Conservation (phyloP, 2,329 filamentous ascomycete genomes). For the Alternaria triticimaculans region DNA sequence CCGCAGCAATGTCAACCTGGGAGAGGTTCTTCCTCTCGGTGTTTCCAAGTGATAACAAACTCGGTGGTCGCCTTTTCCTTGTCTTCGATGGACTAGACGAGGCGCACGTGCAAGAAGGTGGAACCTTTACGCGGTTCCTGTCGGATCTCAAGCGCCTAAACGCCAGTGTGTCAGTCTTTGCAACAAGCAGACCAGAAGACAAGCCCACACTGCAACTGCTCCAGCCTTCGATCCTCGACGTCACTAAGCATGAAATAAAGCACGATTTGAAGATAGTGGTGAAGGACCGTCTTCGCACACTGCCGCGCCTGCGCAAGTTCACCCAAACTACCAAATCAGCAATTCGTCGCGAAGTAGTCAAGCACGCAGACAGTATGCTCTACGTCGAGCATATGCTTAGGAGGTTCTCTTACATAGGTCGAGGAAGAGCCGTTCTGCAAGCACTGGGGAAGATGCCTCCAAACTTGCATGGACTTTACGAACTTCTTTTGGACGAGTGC, state of each 20-base stretch:
- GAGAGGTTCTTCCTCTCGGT: background rate
- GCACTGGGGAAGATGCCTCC: constrained; percentile 30
- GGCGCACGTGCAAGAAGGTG: background rate
- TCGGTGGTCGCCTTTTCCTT: background rate
- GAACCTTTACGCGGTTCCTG: background rate
- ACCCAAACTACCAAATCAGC: constrained; percentile 35
- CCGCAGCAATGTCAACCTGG: background rate
- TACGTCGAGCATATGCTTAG: constrained; percentile 48
- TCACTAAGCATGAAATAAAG: background rate
- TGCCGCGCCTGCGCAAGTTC: constrained; percentile 18
- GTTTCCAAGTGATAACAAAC: background rate
- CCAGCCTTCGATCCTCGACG: background rate
- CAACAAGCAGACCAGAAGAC: background rate
- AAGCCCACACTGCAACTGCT: background rate
- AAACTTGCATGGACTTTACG: constrained; percentile 20
- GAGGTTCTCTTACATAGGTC: constrained; percentile 39
- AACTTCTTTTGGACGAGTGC: constrained; percentile 23
- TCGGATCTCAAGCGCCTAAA: background rate
- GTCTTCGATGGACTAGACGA: constrained; percentile 1
- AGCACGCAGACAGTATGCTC: constrained; percentile 45
- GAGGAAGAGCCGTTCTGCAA: constrained; percentile 45
- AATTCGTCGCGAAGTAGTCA: constrained; percentile 38
- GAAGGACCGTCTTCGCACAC: background rate
- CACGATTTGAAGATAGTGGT: background rate
- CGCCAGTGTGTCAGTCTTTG: background rate